Evolutionary conservation across 1,284 basidiomycete species (phyloP), one percentile per base, ranked within the genome.

Genomic region (Sanguinoderma infundibulare): DNA sequence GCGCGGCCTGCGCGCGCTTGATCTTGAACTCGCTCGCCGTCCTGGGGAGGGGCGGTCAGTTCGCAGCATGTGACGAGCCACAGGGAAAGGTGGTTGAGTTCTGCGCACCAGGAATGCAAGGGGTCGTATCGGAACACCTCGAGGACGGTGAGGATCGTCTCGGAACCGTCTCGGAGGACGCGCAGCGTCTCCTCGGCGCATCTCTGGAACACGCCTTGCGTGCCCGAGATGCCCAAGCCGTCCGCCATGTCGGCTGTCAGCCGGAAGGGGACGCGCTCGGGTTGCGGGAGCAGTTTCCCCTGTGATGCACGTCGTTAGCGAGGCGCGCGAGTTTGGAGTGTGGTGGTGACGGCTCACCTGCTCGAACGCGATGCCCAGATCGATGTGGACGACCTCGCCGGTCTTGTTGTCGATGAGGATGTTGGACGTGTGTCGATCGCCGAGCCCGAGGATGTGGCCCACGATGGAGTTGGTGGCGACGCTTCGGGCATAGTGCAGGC

Each of bases 51-150:
- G 49, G 57, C 46, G n/a, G 34, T 55, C 6, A 51, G 40, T 57
- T 14, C 24, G 34, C 17, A 49, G 47, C 34, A 39, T 24, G 61
- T 22, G 53, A 57, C 22, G 24, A 20, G 14, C 28, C 2, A 9
- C n/a, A 14, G 20, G 12, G 28, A 59, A 26, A 14, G 53, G 34
- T n/a, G n/a, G n/a, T n/a, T n/a, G n/a, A n/a, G 22, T 36, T n/a
- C 2, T 7, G 73, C 84, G 58, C 60, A 90, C 97, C 97, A 99
- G 24, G 88, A 91, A 69, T 98, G 94, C 14, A 99, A 82, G 0
- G 98, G 97, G 75, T 99, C 97, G 72, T 98, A 89, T 74, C 94
- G 95, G 85, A 98, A 98, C 12, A 98, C 97, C 72, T 98, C 96
- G 38, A 99, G 83, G 0, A 99, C 91, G 1, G 96, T 98, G 81